Percentiles rank a stretch among this genome's conserved stretches.
Conservation (phyloP, 352 stramenopile genomes). For the Globisporangium emineosum region DNA sequence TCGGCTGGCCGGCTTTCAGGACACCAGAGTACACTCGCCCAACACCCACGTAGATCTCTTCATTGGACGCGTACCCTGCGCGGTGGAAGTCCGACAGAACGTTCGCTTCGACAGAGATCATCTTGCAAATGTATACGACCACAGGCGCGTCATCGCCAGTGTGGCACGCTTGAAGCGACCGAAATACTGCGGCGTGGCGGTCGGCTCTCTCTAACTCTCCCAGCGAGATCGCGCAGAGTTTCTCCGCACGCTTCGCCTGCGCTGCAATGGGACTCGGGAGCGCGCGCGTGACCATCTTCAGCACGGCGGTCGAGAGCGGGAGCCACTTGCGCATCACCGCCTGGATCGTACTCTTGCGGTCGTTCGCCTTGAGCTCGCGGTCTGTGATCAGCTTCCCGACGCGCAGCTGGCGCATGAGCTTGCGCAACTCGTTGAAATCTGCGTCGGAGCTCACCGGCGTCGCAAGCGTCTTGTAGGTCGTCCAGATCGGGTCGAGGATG, state of each 20-base stretch:
- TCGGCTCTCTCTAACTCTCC: conserved; percentile 26
- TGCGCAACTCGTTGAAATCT: conserved; percentile 52
- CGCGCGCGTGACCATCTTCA: conserved; percentile 89
- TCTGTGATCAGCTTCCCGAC: conserved; percentile 66
- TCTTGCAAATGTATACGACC: conserved; percentile 92
- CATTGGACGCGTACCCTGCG: conserved; percentile 35
- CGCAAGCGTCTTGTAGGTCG: conserved; percentile 71
- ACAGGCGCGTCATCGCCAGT: conserved; percentile 59
- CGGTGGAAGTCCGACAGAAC: conserved; percentile 79
- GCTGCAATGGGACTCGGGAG: conserved; percentile 75
- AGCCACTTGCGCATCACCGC: conserved; percentile 89
- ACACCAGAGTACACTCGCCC: conserved; percentile 89
- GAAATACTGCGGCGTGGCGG: conserved; percentile 40
- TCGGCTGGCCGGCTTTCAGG: conserved; percentile 46
- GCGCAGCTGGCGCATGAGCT: conserved; percentile 63
- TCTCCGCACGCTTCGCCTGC: conserved; percentile 66
- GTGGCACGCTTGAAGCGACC: conserved; percentile 54
- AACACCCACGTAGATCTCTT: conserved; percentile 90
- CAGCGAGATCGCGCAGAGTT: conserved; percentile 54
- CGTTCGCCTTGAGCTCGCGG: conserved; percentile 65
- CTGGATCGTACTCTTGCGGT: conserved; percentile 60
- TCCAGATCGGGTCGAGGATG: conserved; percentile 90
- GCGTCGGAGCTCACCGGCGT: conserved; percentile 41
- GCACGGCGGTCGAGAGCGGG: conserved; percentile 77
- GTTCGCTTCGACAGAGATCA: conserved; percentile 85